Evolutionary conservation across 768 basidiomycete species (phyloP).

Genomic region (Scleroderma bovista): DNA sequence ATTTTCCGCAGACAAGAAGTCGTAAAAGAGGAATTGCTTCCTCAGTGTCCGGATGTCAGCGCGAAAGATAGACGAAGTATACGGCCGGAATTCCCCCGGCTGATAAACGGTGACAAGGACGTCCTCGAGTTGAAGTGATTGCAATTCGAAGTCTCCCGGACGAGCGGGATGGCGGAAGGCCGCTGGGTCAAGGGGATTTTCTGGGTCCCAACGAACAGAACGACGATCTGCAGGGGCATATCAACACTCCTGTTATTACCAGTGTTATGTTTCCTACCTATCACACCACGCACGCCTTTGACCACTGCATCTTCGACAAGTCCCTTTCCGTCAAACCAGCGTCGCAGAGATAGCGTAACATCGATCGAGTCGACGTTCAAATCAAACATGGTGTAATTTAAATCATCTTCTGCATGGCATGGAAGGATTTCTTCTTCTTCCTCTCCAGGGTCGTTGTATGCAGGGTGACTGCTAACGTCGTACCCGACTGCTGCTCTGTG

Average conservation of each 20-base stretch:
- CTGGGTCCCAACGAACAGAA: constrained; percentile 79
- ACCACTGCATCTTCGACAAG: constrained; percentile 86
- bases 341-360: constrained; percentile 83
- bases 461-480: constrained; percentile 73
- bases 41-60: constrained; percentile 80
- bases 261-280: constrained; percentile 50
- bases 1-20: constrained; percentile 84
- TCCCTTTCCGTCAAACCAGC: constrained; percentile 96
- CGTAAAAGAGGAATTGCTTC: constrained; percentile 95
- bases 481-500: constrained; percentile 64
- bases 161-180: constrained; percentile 67
- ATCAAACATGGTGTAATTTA: constrained; percentile 88
- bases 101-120: constrained; percentile 93
- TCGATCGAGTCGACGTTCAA: constrained; percentile 92
- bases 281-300: constrained; percentile 88
- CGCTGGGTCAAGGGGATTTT: constrained; percentile 75
- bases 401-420: constrained; percentile 44
- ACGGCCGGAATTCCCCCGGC: constrained; percentile 87
- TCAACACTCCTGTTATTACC: neutral
- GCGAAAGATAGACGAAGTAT: constrained; percentile 88
- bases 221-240: constrained; percentile 61
- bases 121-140: constrained; percentile 87
- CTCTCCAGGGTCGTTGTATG: constrained; percentile 55
- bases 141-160: constrained; percentile 88
- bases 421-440: constrained; percentile 44